These are phyloP conservation scores for Sphaerulina populicola DNA, from an alignment of 2,329 filamentous ascomycete species.

Conservation along the genomic window DNA sequence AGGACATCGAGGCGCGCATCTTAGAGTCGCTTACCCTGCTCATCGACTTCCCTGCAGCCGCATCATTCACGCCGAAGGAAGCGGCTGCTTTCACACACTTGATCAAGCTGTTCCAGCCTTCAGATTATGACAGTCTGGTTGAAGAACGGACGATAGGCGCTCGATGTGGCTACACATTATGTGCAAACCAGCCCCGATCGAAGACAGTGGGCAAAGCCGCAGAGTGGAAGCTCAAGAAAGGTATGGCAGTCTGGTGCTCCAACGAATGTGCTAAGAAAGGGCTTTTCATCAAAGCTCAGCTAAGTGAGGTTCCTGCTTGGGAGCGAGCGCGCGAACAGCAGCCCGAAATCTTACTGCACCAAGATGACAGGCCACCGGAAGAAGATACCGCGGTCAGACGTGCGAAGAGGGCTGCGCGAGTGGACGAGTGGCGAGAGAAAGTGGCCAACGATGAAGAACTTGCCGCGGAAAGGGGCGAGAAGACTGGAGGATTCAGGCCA, in stretches of 20 bases:
- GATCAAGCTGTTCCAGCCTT: constrained; percentile 68
- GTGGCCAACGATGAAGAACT: constrained; percentile 32
- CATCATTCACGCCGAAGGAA: constrained; percentile 50
- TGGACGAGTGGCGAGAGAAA: constrained; percentile 28
- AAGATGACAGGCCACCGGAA: constrained; percentile 25
- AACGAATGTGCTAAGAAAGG: constrained; percentile 68
- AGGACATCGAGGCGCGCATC: constrained; percentile 67
- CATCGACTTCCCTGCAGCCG: constrained; percentile 52
- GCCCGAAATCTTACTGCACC: constrained; percentile 36
- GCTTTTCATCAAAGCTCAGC: constrained; percentile 79
- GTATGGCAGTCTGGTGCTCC: constrained; percentile 82
- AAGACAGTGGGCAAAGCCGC: constrained; percentile 43
- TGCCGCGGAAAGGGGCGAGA: constrained; percentile 40
- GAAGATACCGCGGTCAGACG: constrained; percentile 19
- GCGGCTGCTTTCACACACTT: constrained; percentile 55
- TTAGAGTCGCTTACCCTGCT: constrained; percentile 64
- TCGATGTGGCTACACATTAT: constrained; percentile 77
- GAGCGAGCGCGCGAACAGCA: constrained; percentile 52
- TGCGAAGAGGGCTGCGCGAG: constrained; percentile 29
- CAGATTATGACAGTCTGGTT: constrained; percentile 82
- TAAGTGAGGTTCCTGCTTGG: constrained; percentile 79
- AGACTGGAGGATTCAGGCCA: constrained; percentile 23
- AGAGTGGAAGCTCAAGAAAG: constrained; percentile 60
- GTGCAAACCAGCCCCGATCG: constrained; percentile 52
- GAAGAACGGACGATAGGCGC: constrained; percentile 78